Conservation (phyloP, 116 monocot species). For the Trichopus zeylanicus region DNA sequence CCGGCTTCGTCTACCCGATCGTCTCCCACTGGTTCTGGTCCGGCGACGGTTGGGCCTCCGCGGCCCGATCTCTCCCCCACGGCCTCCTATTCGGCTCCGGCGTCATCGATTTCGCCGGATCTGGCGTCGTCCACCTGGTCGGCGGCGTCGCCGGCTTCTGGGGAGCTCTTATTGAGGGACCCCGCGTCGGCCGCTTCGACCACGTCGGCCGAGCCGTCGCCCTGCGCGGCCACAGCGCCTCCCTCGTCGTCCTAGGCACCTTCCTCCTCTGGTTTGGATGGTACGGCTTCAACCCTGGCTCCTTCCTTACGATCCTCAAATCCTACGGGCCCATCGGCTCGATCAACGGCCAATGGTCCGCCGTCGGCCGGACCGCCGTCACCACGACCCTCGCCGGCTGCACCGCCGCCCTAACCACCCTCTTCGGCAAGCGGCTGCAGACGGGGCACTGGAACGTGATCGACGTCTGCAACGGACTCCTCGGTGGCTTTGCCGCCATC, state of each 20-base stretch:
- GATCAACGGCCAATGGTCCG: constrained; percentile 60
- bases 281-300: constrained; percentile 93
- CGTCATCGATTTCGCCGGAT: constrained; percentile 77
- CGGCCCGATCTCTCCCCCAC: constrained; percentile 10
- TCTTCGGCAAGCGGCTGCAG: constrained; percentile 42
- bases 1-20: constrained; percentile 79
- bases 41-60: constrained; percentile 60
- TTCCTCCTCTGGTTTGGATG: constrained; percentile 93
- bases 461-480: constrained; percentile 78
- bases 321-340: constrained; percentile 40
- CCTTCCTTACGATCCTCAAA: constrained; percentile 57
- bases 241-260: constrained; percentile 81
- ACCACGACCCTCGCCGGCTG: constrained; percentile 58
- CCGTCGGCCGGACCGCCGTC: constrained; percentile 53
- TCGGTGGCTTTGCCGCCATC: constrained; percentile 83
- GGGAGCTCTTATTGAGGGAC: constrained; percentile 82
- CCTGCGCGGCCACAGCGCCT: constrained; percentile 66
- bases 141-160: constrained; percentile 76
- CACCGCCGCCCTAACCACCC: constrained; percentile 47
- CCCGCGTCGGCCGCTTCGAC: constrained; percentile 72
- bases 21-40: constrained; percentile 91
- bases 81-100: constrained; percentile 55
- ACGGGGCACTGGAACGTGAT: constrained; percentile 70
- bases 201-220: constrained; percentile 34
- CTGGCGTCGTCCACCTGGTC: constrained; percentile 81